A percentile compares a stretch with the other conserved stretches of the same genome.
phyloP scores from a whole-genome alignment of 2,329 filamentous ascomycete species.

The Aspergillus hortae region DNA sequence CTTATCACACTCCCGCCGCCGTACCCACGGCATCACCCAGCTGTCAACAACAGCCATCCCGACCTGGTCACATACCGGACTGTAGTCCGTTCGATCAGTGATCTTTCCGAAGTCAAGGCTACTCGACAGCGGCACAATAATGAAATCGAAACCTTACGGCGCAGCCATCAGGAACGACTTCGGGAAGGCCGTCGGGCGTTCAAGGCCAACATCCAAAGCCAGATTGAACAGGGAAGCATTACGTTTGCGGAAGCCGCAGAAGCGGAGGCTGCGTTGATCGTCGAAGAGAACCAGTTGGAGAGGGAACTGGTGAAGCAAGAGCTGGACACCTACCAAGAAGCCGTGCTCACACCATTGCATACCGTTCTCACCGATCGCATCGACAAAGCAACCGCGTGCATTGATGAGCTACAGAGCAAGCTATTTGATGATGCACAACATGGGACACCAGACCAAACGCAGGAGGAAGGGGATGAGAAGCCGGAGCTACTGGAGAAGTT shows the following conservation, averaged over 20 bases:
- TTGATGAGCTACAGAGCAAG: constrained; percentile 68
- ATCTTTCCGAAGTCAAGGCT: constrained; percentile 67
- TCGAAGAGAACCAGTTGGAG: constrained; percentile 65
- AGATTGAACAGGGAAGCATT: constrained; percentile 74
- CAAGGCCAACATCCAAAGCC: constrained; percentile 70
- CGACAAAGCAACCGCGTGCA: constrained; percentile 68
- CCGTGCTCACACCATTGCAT: constrained; percentile 80
- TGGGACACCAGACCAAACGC: constrained; percentile 73
- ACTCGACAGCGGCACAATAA: constrained; percentile 55
- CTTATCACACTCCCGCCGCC: constrained; percentile 90
- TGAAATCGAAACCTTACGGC: constrained; percentile 53
- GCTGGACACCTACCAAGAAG: constrained; percentile 79
- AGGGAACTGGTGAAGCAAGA: constrained; percentile 73
- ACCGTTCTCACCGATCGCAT: constrained; percentile 75
- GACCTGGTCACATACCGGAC: constrained; percentile 75
- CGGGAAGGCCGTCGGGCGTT: constrained; percentile 63
- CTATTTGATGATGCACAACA: constrained; percentile 69
- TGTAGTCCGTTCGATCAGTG: constrained; percentile 68
- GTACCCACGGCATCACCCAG: constrained; percentile 90
- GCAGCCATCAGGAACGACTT: constrained; percentile 50
- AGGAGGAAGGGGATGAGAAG: constrained; percentile 92
- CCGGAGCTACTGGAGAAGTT: constrained; percentile 92
- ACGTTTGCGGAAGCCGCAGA: constrained; percentile 78
- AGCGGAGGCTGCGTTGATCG: constrained; percentile 71
- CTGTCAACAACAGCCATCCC: constrained; percentile 93